A percentile compares a stretch with the other conserved stretches of the same genome.
Evolutionary conservation across 2,329 filamentous ascomycete genomes (phyloP).

Genomic region (Escovopsis weberi): DNA sequence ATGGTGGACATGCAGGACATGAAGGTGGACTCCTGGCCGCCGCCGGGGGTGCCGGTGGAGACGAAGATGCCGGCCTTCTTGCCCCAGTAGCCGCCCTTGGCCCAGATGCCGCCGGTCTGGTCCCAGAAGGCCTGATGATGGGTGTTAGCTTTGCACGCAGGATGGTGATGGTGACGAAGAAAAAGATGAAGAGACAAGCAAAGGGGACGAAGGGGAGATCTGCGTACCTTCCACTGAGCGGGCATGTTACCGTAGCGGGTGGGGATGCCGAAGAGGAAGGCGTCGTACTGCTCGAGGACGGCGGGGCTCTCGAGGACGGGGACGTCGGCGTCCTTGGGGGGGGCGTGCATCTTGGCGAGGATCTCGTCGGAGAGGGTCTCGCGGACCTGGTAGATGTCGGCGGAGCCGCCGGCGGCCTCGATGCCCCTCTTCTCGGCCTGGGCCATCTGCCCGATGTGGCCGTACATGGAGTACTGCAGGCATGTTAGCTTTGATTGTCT

Average conservation of each 20-base stretch:
- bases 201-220: too few species aligned
- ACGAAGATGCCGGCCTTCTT: conserved; percentile 90
- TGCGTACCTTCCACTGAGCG: conserved; percentile 66
- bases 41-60: conserved; percentile 68
- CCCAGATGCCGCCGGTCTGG: conserved; percentile 75
- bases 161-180: not conserved
- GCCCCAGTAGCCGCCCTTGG: conserved; percentile 59
- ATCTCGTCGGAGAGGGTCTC: conserved; percentile 83
- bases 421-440: conserved; percentile 86
- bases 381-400: conserved; percentile 70
- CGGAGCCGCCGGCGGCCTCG: conserved; percentile 69
- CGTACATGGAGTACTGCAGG: conserved; percentile 81
- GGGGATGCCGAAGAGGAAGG: conserved; percentile 83
- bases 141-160: not conserved
- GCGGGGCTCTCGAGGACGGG: conserved; percentile 43
- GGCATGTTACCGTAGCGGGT: conserved; percentile 97
- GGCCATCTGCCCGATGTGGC: conserved; percentile 73
- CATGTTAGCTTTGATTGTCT: too few species aligned
- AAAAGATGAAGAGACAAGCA: too few species aligned
- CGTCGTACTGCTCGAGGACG: conserved; percentile 64
- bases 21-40: conserved; percentile 85
- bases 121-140: conserved; percentile 58
- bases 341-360: conserved; percentile 80
- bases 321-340: conserved; percentile 55
- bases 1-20: conserved; percentile 73